phyloP scores from a whole-genome alignment of 768 basidiomycete species.

The Boletellus ananas region DNA sequence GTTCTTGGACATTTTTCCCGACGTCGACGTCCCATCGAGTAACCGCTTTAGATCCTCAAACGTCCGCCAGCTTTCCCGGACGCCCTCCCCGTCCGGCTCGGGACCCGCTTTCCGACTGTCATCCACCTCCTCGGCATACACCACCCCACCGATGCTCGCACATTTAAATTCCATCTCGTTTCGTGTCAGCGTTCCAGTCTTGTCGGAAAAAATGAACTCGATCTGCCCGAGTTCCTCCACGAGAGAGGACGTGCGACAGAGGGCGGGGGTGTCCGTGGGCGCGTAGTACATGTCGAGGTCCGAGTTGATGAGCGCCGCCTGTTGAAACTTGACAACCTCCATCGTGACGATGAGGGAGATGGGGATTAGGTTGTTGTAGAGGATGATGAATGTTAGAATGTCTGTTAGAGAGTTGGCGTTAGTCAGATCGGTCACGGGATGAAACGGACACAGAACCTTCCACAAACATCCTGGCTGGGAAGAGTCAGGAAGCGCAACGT shows the following conservation, averaged over 20 bases:
- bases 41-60: constrained; percentile 68
- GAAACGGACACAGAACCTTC: constrained; percentile 54
- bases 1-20: constrained; percentile 33
- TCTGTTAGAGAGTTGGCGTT: constrained; percentile 44
- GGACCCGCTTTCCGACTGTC: constrained; percentile 68
- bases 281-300: constrained; percentile 99
- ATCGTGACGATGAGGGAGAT: constrained; percentile 99
- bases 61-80: constrained; percentile 63
- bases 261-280: constrained; percentile 90
- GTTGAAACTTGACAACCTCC: constrained; percentile 99
- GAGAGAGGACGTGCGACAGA: constrained; percentile 96
- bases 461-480: constrained; percentile 67
- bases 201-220: constrained; percentile 93
- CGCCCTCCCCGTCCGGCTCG: constrained; percentile 38
- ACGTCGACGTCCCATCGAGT: constrained; percentile 39
- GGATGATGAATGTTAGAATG: constrained; percentile 95
- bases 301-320: constrained; percentile 94
- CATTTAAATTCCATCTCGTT: constrained; percentile 98
- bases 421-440: neutral
- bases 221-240: constrained; percentile 99
- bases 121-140: constrained; percentile 89
- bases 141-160: constrained; percentile 83
- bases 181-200: constrained; percentile 91
- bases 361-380: constrained; percentile 98
- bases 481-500: neutral